Base-by-base conservation (phyloP, 164 flowering plant species). In the Warburgia ugandensis region DNA sequence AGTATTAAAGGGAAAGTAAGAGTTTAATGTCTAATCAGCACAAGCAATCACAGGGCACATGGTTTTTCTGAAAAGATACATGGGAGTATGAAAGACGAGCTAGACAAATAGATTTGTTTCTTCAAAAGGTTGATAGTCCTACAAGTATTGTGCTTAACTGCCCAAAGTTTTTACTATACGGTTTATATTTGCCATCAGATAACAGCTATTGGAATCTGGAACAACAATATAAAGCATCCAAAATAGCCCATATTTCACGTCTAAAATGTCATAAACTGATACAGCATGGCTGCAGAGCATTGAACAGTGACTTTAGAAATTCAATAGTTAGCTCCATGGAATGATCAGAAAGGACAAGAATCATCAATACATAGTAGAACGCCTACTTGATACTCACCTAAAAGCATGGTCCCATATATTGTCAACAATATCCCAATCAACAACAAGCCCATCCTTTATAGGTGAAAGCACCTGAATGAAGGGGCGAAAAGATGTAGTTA, bases 381-480 rank as follows among this genome's bases (percentile, higher is more conserved):
- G 22, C 21, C 11, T 19, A 44, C 32, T 30, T 48, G 48, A 5
- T 21, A 38, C 27, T 53, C 44, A 88, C 99, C 89, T 83, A 55
- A 88, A 80, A 62, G 99, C 94, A 71, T 92, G 96, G 41, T 80
- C 95, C 99, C 95, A 92, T 64, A 92, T 84, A 65, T 56, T 77
- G 50, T 92, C 99, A 39, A 84, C 97, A 51, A 86, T 82, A 66
- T 92, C 99, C 99, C 99, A 92, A 41, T 92, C 99, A 54, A 48
- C 78, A 59, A 88, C 81, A 59, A 73, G 45, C 46, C 97, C 97
- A 63, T 92, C 95, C 70, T 78, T 86, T 19, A 89, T 49, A 2
- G 99, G 94, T 45, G 97, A 84, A 5, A 88, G 45, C 38, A 92
- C 85, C 99, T 92, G 65, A 51, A 45, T 21, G 6, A 9, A 45